These are phyloP conservation scores for Schizophyllum commune DNA, from an alignment of 1,284 basidiomycete genomes.

Conservation along the genomic window DNA sequence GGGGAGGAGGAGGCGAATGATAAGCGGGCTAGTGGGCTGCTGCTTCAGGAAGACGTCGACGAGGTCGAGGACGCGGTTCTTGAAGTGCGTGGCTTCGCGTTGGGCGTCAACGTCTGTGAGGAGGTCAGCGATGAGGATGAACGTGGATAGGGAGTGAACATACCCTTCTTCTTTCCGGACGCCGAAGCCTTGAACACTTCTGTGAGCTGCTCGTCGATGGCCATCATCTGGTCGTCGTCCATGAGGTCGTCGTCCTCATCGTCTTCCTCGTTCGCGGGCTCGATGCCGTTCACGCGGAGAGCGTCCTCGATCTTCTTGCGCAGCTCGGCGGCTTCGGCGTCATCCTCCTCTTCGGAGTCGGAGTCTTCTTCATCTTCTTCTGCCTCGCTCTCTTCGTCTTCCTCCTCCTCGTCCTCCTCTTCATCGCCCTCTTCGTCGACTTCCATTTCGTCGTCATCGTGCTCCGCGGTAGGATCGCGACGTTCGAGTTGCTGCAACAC, in stretches of 20 bases:
- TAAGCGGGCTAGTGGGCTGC: slow-evolving; percentile 61
- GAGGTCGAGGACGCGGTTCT: slow-evolving; percentile 90
- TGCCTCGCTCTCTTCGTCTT: slow-evolving; percentile 43
- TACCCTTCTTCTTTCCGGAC: slow-evolving; percentile 53
- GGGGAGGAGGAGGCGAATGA: slow-evolving; percentile 66
- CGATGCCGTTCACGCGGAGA: slow-evolving; percentile 66
- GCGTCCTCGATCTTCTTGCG: slow-evolving; percentile 74
- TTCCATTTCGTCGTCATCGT: slow-evolving; percentile 31
- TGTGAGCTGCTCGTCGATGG: slow-evolving; percentile 88
- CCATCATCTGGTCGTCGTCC: slow-evolving; percentile 98
- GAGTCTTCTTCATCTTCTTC: slow-evolving; percentile 23
- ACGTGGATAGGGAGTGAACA: slow-evolving; percentile 32
- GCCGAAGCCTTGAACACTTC: slow-evolving; percentile 75
- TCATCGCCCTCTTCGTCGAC: slow-evolving; percentile 27
- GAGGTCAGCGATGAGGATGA: not conserved
- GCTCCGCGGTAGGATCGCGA: slow-evolving; percentile 47
- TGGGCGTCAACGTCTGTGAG: slow-evolving; percentile 53
- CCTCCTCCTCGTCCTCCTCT: slow-evolving; percentile 30
- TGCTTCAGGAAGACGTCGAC: slow-evolving; percentile 79
- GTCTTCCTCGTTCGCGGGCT: slow-evolving; percentile 35
- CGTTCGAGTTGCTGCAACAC: slow-evolving; percentile 70
- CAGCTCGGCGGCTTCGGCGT: slow-evolving; percentile 60
- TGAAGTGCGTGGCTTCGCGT: slow-evolving; percentile 87
- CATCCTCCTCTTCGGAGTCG: slow-evolving; percentile 29
- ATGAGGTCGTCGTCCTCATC: slow-evolving; percentile 64